A percentile compares a stretch with the other conserved stretches of the same genome.
These are phyloP conservation scores for Fusarium azukiicola DNA, from an alignment of 2,329 filamentous ascomycete species.

Conservation along the genomic window DNA sequence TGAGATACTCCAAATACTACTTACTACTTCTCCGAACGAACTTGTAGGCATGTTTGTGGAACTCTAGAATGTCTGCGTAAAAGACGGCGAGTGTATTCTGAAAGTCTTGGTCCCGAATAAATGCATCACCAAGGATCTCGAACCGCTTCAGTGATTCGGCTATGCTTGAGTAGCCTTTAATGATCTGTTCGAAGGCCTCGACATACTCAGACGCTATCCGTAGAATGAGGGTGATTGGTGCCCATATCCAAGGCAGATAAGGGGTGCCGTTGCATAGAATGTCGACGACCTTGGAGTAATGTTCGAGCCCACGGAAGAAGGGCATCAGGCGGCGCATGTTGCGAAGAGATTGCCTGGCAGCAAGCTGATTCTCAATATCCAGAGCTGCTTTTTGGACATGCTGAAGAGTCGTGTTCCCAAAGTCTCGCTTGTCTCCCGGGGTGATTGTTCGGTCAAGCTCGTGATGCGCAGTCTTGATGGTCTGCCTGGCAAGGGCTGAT, in stretches of 20 bases:
- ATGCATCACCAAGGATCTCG: conserved; percentile 56
- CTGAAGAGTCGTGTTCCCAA: conserved; percentile 18
- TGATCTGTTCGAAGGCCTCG: conserved; percentile 66
- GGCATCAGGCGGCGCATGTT: conserved; percentile 69
- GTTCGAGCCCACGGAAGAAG: conserved; percentile 64
- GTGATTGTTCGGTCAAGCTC: conserved; percentile 34
- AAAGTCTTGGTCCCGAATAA: conserved; percentile 58
- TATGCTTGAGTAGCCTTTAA: conserved; percentile 65
- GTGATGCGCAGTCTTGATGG: conserved; percentile 28
- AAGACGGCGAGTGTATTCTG: conserved; percentile 66
- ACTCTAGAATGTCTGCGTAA: conserved; percentile 71
- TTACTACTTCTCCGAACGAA: conserved; percentile 63
- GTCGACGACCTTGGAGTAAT: conserved; percentile 67
- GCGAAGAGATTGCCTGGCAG: conserved; percentile 60
- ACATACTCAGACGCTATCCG: conserved; percentile 59
- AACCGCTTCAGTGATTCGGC: conserved; percentile 64
- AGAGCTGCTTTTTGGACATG: conserved; percentile 54
- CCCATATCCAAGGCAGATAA: conserved; percentile 71
- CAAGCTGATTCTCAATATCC: conserved; percentile 65
- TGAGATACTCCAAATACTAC: conserved; percentile 2
- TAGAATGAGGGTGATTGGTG: conserved; percentile 65
- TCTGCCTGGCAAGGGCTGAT: conserved; percentile 28
- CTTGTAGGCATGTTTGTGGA: conserved; percentile 70
- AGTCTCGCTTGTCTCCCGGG: conserved; percentile 23
- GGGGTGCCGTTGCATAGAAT: conserved; percentile 70